Base-by-base conservation (phyloP, 129 eudicot genomes). In the Flaveria trinervia region DNA sequence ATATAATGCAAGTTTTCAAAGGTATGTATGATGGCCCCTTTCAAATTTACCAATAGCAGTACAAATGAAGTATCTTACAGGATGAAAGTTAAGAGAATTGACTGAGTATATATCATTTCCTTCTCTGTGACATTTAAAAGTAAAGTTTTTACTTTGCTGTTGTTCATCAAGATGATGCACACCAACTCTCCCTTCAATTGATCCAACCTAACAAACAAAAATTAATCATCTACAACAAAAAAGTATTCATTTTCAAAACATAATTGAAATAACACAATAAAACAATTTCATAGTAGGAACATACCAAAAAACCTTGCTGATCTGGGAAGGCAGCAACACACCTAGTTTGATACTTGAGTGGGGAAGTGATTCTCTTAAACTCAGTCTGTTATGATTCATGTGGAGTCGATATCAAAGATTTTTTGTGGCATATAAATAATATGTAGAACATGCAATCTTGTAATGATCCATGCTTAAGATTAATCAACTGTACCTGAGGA, bases 171-270 rank as follows among this genome's bases (percentile, higher is more conserved):
- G 90, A 79, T 95, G 97, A 81, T 92, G 99, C 13, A 95, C 96
- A 68, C 99, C 99, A 82, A 95, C 97, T 79, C 97, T 87, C 72
- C 99, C 99, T 83, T 95, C 99, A 54, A 95, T 95, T 54, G 99
- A 91, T 28, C 99, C 99, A 83, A 95, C 99, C 99, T 95, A 74
- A 60, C 17, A 41, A 83, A 5, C 70, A 72, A 45, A 45, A 43
- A n/a, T 55, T 20, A 67, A 57, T 20, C 52, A 55, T 51, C 14
- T 68, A 25, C 39, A 15, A 68, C 23, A 48, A 75, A 61, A 20
- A 76, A 7, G 1, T 41, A 60, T 18, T n/a, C 25, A 68, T 18
- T 22, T 56, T 12, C 17, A 48, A 12, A 23, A 69, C 7, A 69
- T 3, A 22, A 2, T 23, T 13, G 16, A 46, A 54, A 10, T 9